Evolutionary conservation across 2,329 filamentous ascomycete species (phyloP).

Genomic region (Malbranchea zuffiana): DNA sequence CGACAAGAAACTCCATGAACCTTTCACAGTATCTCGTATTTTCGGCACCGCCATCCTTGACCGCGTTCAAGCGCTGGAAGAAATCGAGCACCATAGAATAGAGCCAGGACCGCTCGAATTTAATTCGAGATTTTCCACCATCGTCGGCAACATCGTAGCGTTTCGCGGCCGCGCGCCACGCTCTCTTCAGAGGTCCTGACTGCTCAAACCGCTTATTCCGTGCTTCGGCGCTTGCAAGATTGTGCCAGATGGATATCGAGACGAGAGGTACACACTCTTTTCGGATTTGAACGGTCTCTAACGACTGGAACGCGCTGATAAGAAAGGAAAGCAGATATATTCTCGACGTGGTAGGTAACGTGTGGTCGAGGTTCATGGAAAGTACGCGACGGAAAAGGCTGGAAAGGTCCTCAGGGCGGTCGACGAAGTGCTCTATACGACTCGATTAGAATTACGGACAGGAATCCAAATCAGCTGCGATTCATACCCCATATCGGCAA

Average conservation of each 20-base stretch:
- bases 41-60: conserved; percentile 38
- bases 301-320: conserved; percentile 82
- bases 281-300: conserved; percentile 77
- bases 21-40: conserved; percentile 76
- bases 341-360: conserved; percentile 55
- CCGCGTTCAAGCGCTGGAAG: conserved; percentile 56
- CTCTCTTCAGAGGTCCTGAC: conserved; percentile 65
- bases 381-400: conserved; percentile 79
- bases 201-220: conserved; percentile 64
- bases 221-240: conserved; percentile 65
- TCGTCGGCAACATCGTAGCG: conserved; percentile 82
- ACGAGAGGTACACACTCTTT: conserved; percentile 95
- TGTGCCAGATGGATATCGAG: conserved; percentile 92
- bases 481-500: conserved; percentile 72
- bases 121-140: conserved; percentile 61
- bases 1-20: conserved; percentile 82
- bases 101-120: conserved; percentile 90
- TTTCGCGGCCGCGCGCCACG: conserved; percentile 79
- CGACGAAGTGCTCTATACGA: conserved; percentile 60
- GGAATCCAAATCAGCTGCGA: conserved; percentile 3
- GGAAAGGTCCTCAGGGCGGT: conserved; percentile 72
- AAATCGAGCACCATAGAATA: conserved; percentile 80
- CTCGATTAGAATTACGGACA: conserved; percentile 23
- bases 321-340: conserved; percentile 82
- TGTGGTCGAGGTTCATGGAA: conserved; percentile 68